These are phyloP conservation scores for Vinca minor DNA, from an alignment of 257 asterid species.

Conservation along the genomic window DNA sequence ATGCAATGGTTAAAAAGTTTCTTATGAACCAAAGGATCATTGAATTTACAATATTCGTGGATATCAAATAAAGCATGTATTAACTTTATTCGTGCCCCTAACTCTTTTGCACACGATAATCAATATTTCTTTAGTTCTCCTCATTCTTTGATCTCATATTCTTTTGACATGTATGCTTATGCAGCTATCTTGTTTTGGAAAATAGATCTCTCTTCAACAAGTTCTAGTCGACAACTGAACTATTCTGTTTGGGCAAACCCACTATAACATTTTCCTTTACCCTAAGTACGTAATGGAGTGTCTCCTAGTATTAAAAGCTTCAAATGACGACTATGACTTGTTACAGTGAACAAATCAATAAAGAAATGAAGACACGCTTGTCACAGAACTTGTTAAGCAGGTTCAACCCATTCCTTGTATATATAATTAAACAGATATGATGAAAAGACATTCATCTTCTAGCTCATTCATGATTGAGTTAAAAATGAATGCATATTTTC, in stretches of 20 bases:
- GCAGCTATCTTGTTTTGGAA: neutral
- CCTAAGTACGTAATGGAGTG: too few species aligned
- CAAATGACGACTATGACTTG: neutral
- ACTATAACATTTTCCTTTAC: too few species aligned
- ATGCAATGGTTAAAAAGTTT: neutral
- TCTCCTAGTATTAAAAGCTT: too few species aligned
- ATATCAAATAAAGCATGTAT: neutral
- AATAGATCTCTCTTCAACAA: neutral
- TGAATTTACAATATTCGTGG: neutral
- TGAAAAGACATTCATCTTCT: neutral
- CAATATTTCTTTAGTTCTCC: neutral
- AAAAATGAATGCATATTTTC: neutral
- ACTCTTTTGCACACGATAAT: neutral
- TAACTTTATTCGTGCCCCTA: neutral
- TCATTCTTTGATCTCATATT: too few species aligned
- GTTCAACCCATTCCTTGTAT: neutral
- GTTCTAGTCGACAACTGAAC: neutral
- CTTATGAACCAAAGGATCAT: neutral
- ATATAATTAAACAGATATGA: neutral
- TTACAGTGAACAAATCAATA: neutral
- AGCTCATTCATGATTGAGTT: neutral
- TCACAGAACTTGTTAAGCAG: neutral
- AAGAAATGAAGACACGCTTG: neutral
- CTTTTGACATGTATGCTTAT: neutral
- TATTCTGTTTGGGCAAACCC: neutral